These are phyloP conservation scores for Rosa hybrid DNA, from an alignment of 331 rosid genomes.

Conservation along the genomic window DNA sequence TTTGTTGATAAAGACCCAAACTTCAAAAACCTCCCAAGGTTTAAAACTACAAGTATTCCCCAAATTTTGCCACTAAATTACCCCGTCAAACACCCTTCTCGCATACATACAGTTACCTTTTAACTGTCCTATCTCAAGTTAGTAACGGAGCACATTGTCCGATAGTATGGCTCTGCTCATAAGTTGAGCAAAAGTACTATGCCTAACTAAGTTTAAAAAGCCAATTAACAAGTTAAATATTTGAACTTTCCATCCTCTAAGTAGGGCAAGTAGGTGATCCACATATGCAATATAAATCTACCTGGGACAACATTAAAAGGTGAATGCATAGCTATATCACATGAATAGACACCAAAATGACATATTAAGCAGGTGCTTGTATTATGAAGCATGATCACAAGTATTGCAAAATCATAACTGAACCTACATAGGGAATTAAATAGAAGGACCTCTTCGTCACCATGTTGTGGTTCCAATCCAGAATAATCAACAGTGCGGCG, in stretches of 20 bases:
- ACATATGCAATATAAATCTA: background rate
- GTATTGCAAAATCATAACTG: constrained; percentile 27
- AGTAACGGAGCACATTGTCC: background rate
- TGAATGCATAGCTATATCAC: constrained; percentile 18
- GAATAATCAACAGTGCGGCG: constrained; percentile 82
- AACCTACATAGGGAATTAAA: constrained; percentile 61
- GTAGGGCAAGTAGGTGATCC: background rate
- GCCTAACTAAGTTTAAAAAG: background rate
- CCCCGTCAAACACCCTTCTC: background rate
- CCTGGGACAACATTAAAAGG: background rate
- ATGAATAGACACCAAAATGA: background rate
- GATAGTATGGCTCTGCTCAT: background rate
- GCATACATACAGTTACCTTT: background rate
- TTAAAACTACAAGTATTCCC: background rate
- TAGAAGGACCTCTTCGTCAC: constrained; percentile 92
- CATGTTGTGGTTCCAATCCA: constrained; percentile 85
- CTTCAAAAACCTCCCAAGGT: background rate
- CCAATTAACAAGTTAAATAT: background rate
- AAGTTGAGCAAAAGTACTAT: background rate
- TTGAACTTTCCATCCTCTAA: background rate
- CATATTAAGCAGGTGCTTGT: constrained; percentile 12
- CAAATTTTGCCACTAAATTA: background rate
- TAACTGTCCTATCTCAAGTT: background rate
- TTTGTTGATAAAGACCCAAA: background rate
- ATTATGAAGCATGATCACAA: constrained; percentile 31